Percentiles rank a stretch among this genome's conserved stretches.
phyloP scores from a whole-genome alignment of 495 filamentous ascomycete species.

The Letharia columbiana region DNA sequence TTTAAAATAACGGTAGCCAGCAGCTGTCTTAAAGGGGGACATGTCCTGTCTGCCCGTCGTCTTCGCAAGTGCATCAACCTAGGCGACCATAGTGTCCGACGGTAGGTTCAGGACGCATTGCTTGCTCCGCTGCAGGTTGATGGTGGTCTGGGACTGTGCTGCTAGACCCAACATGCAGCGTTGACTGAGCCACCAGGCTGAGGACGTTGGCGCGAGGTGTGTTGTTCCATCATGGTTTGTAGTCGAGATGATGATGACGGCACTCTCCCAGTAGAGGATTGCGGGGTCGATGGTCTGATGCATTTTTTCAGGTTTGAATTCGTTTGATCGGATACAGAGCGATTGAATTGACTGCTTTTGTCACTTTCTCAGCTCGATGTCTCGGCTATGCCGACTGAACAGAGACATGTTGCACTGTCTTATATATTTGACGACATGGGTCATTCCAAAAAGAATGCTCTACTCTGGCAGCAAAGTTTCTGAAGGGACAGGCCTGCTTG shows the following conservation, averaged over 20 bases:
- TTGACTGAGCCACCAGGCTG: slow-evolving; percentile 41
- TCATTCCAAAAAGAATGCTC: background rate
- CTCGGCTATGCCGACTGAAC: background rate
- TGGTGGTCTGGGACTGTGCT: slow-evolving; percentile 33
- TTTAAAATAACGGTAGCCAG: slow-evolving; percentile 32
- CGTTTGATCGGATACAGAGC: background rate
- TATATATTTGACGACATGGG: background rate
- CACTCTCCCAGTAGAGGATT: slow-evolving; percentile 41
- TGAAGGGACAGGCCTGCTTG: background rate
- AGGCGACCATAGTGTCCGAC: slow-evolving; percentile 31
- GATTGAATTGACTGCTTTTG: background rate
- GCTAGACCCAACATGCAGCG: slow-evolving; percentile 39
- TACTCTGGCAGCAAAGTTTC: background rate
- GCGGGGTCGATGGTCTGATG: slow-evolving; percentile 37
- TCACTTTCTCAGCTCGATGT: background rate
- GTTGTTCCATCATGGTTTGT: slow-evolving; percentile 36
- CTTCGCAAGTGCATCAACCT: slow-evolving; percentile 34
- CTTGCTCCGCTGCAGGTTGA: slow-evolving; percentile 37
- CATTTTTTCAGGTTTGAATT: background rate
- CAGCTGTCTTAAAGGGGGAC: slow-evolving; percentile 24
- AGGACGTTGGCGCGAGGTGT: slow-evolving; percentile 40
- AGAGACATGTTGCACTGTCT: background rate
- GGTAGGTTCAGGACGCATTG: slow-evolving; percentile 40
- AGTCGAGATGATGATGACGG: slow-evolving; percentile 37
- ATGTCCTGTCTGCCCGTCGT: slow-evolving; percentile 34